Evolutionary conservation across 192 early-diverging fungal species (phyloP).

Genomic region (Funneliformis mosseae): DNA sequence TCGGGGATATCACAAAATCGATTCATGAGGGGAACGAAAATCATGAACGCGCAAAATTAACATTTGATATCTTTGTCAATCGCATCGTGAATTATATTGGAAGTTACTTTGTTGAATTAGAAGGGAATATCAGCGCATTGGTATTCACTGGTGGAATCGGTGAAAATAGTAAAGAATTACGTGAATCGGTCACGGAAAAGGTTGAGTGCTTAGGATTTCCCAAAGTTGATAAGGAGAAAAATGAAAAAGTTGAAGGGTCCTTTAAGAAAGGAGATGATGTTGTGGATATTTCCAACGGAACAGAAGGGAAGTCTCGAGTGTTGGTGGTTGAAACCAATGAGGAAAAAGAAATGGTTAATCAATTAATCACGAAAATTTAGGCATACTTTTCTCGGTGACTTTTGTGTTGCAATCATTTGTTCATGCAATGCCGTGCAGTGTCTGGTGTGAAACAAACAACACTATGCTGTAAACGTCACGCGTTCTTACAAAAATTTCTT

Average conservation of each 20-base stretch:
- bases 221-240: slow-evolving; percentile 11
- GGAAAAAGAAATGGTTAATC: slow-evolving; percentile 38
- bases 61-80: slow-evolving; percentile 46
- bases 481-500: not conserved
- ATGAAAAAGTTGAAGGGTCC: not conserved
- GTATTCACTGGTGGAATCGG: slow-evolving; percentile 52
- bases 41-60: slow-evolving; percentile 36
- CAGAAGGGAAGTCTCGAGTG: slow-evolving; percentile 25
- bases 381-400: too few species aligned
- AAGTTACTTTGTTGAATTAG: slow-evolving; percentile 39
- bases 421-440: not conserved
- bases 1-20: slow-evolving; percentile 37
- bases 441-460: not conserved
- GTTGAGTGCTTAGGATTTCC: slow-evolving; percentile 35
- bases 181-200: slow-evolving; percentile 30
- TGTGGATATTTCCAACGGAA: slow-evolving; percentile 22
- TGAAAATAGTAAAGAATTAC: slow-evolving; percentile 39
- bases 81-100: slow-evolving; percentile 49
- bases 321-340: slow-evolving; percentile 46
- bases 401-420: too few species aligned
- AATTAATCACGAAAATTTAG: not conserved
- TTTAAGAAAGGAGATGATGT: slow-evolving; percentile 22
- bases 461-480: not conserved
- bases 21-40: slow-evolving; percentile 2
- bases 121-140: slow-evolving; percentile 38